These are phyloP conservation scores for Amaranthus cruentus DNA, from an alignment of 148 eudicot species.

Conservation along the genomic window DNA sequence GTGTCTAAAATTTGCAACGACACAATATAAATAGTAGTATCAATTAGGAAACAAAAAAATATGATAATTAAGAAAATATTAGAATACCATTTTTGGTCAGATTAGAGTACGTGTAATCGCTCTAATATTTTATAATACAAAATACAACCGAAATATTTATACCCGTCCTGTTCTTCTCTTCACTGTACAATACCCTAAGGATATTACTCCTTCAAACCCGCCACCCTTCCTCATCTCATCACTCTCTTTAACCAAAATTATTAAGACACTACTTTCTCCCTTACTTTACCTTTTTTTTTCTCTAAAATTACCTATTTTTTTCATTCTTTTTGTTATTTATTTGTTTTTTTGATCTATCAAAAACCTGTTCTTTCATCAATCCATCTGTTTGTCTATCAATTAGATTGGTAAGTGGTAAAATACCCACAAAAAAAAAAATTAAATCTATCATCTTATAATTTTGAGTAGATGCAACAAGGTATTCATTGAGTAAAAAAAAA, in stretches of 20 bases:
- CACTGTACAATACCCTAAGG: constrained; percentile 24
- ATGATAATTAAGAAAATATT: no score
- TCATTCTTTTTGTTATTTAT: constrained; percentile 7
- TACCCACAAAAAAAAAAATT: no score
- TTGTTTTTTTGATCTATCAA: not conserved
- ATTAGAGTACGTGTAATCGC: no score
- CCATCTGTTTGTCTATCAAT: not conserved
- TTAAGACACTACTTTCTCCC: not conserved
- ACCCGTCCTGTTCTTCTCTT: not conserved
- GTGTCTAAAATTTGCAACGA: no score
- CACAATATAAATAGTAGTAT: no score
- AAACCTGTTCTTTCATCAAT: constrained; percentile 16
- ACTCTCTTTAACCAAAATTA: constrained; percentile 20
- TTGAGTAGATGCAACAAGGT: constrained; percentile 18
- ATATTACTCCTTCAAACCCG: constrained; percentile 1
- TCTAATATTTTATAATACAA: not conserved
- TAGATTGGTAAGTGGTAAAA: no score
- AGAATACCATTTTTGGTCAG: no score
- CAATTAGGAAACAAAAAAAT: no score
- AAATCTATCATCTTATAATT: not conserved
- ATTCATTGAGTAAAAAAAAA: constrained; percentile 17
- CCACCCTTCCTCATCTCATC: not conserved
- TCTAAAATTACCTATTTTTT: constrained; percentile 8
- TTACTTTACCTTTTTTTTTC: not conserved
- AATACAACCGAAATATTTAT: not conserved